Percentiles rank a stretch among this genome's conserved stretches.
Conservation (phyloP, 176 grass and related monocot species). For the Oryza australiensis region DNA sequence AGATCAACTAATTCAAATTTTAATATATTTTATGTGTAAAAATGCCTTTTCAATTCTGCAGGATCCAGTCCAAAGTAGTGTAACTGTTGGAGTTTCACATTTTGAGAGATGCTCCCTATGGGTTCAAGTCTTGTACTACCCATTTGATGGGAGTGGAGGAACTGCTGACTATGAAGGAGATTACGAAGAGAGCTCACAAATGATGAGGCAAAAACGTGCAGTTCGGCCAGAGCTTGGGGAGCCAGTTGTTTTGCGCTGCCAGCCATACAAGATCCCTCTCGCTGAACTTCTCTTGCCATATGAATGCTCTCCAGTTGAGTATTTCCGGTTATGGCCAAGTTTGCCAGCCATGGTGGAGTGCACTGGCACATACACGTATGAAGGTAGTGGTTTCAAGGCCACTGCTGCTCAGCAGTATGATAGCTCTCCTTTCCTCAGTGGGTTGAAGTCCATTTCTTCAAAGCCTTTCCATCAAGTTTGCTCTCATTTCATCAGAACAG, state of each 20-base stretch:
- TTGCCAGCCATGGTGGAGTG: constrained; percentile 91
- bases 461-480: constrained; percentile 99
- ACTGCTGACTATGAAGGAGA: constrained; percentile 82
- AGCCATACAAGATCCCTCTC: constrained; percentile 93
- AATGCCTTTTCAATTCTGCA: constrained; percentile 34
- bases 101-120: constrained; percentile 96
- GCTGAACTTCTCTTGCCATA: constrained; percentile 89
- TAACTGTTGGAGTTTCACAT: constrained; percentile 96
- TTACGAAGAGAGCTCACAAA: constrained; percentile 92
- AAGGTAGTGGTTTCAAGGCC: constrained; percentile 98
- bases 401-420: constrained; percentile 98
- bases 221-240: constrained; percentile 81
- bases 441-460: constrained; percentile 74
- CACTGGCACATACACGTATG: constrained; percentile 90
- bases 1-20: constrained; percentile 2
- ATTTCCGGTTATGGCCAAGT: constrained; percentile 93
- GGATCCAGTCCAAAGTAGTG: constrained; percentile 96
- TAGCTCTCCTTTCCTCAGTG: constrained; percentile 83
- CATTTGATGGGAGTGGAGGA: constrained; percentile 72
- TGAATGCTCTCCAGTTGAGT: constrained; percentile 90
- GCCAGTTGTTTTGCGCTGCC: constrained; percentile 78
- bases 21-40: neutral
- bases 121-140: constrained; percentile 98
- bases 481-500: constrained; percentile 94
- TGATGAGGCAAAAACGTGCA: constrained; percentile 67